phyloP scores from a whole-genome alignment of 139 green algal genomes.

The Desmodesmus armatus region DNA sequence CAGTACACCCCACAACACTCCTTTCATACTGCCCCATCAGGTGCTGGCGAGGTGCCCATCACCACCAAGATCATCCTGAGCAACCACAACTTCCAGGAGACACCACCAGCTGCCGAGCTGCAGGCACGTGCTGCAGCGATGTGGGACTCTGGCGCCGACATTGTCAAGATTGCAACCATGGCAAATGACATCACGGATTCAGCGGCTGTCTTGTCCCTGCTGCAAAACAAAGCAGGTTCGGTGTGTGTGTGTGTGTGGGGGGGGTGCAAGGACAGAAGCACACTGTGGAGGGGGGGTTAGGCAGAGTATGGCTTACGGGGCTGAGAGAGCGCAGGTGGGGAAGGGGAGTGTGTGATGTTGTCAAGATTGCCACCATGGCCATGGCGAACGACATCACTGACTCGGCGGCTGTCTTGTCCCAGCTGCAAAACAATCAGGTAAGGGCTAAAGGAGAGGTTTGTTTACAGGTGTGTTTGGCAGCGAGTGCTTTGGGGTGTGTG shows the following conservation, averaged over 20 bases:
- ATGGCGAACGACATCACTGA: slow-evolving; percentile 91
- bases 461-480: too few species aligned
- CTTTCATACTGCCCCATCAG: slow-evolving; percentile 44
- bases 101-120: slow-evolving; percentile 76
- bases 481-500: too few species aligned
- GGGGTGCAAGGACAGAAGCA: too few species aligned
- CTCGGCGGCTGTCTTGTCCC: slow-evolving; percentile 73
- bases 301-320: too few species aligned
- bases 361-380: slow-evolving; percentile 95
- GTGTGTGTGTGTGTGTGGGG: too few species aligned
- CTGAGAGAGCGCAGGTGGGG: too few species aligned
- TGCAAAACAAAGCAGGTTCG: slow-evolving; percentile 61
- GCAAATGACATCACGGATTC: slow-evolving; percentile 87
- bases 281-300: too few species aligned
- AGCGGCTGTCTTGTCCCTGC: slow-evolving; percentile 77
- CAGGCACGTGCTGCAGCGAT: slow-evolving; percentile 66
- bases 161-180: slow-evolving; percentile 95
- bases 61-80: slow-evolving; percentile 93
- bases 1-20: too few species aligned
- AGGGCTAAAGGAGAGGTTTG: too few species aligned
- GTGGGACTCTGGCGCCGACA: slow-evolving; percentile 78
- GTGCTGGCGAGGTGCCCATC: slow-evolving; percentile 59
- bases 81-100: slow-evolving; percentile 91
- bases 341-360: too few species aligned
- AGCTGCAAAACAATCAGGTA: slow-evolving; percentile 69